phyloP scores from a whole-genome alignment of 139 green algal genomes.

The Chlorella sp. region DNA sequence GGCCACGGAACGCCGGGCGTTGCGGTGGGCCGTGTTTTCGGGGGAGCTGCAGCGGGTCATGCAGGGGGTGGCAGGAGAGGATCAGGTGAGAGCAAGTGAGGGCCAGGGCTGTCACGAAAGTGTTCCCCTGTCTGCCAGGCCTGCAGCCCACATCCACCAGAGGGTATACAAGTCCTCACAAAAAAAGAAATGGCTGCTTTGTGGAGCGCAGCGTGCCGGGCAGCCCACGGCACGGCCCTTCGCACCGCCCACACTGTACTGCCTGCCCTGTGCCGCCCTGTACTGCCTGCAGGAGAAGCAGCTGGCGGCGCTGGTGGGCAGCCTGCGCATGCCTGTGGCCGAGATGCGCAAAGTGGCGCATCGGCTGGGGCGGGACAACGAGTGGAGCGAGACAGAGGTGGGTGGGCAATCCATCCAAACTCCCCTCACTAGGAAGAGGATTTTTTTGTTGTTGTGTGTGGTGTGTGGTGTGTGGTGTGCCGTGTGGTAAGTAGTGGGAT shows the following conservation, averaged over 20 bases:
- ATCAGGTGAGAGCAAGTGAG: neutral
- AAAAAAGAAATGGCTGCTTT: too few relatives aligned
- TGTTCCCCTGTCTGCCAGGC: too few relatives aligned
- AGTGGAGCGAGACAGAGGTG: constrained; percentile 5
- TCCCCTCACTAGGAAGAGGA: too few relatives aligned
- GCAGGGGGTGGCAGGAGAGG: neutral
- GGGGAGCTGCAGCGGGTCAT: neutral
- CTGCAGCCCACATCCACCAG: neutral
- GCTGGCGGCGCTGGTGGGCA: neutral
- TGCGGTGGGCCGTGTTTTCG: too few relatives aligned
- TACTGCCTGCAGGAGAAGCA: neutral
- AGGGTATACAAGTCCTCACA: too few relatives aligned
- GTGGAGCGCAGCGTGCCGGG: neutral
- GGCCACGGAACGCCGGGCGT: neutral
- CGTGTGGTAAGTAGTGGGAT: too few relatives aligned
- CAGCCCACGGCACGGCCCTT: neutral
- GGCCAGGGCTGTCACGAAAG: neutral
- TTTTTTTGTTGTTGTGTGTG: too few relatives aligned
- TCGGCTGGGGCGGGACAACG: neutral
- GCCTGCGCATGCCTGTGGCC: neutral
- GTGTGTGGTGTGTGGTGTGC: neutral
- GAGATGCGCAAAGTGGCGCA: neutral
- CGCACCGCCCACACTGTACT: too few relatives aligned
- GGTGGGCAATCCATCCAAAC: too few relatives aligned
- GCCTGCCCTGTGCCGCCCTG: too few relatives aligned